Conservation (phyloP, 805 yeast species). For the Spathaspora gorwiae region DNA sequence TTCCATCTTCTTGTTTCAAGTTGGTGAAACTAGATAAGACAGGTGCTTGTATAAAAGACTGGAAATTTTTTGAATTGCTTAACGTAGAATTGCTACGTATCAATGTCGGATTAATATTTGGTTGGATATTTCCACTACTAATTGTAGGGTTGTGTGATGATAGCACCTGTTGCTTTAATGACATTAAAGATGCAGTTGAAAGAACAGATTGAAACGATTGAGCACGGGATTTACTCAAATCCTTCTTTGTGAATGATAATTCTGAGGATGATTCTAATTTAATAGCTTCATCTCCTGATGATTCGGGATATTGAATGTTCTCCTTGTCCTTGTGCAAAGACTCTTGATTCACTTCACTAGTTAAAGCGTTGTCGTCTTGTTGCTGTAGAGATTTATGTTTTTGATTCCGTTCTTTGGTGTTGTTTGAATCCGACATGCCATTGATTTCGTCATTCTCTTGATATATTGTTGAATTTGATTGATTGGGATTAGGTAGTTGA, state of each 20-base stretch:
- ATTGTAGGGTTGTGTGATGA: slow-evolving; percentile 6
- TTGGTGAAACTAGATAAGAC: slow-evolving; percentile 36
- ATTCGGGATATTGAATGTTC: not conserved
- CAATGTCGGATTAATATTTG: slow-evolving; percentile 1
- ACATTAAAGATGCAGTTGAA: slow-evolving; percentile 40
- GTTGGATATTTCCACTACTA: not conserved
- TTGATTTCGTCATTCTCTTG: too few species aligned
- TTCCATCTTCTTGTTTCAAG: slow-evolving; percentile 25
- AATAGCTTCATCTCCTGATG: not conserved
- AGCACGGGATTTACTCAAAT: slow-evolving; percentile 31
- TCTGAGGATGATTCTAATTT: slow-evolving; percentile 10
- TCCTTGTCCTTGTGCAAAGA: not conserved
- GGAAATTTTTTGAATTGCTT: slow-evolving; percentile 33
- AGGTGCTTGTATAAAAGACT: slow-evolving; percentile 44
- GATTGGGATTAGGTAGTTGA: too few species aligned
- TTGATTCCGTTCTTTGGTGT: not conserved
- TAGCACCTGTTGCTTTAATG: slow-evolving; percentile 26
- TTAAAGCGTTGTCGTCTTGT: not conserved
- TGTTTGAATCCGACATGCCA: too few species aligned
- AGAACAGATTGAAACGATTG: slow-evolving; percentile 43
- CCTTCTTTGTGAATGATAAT: slow-evolving; percentile 35
- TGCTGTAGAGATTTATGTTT: not conserved
- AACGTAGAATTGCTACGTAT: slow-evolving; percentile 16
- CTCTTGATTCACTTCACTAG: not conserved
- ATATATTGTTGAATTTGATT: too few species aligned